These are phyloP conservation scores for Bacidia rubella DNA, from an alignment of 495 filamentous ascomycete genomes.

Conservation along the genomic window DNA sequence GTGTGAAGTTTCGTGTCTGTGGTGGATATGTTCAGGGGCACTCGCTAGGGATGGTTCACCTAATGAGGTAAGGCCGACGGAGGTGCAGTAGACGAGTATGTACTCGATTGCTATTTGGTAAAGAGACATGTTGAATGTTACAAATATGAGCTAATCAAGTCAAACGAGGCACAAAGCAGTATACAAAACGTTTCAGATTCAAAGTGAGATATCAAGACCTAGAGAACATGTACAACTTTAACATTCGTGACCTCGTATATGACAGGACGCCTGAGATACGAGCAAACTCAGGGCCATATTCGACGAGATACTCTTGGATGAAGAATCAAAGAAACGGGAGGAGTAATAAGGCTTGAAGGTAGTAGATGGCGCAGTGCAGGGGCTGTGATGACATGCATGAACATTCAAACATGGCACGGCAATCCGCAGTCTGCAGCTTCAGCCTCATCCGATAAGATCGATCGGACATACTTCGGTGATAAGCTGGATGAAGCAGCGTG, in stretches of 20 bases:
- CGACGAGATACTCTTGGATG: too few species aligned
- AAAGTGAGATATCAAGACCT: too few species aligned
- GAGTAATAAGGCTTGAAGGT: neutral
- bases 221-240: too few species aligned
- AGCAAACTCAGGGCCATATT: too few species aligned
- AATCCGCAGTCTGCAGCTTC: neutral
- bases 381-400: neutral
- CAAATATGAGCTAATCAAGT: too few species aligned
- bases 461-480: neutral
- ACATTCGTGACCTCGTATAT: too few species aligned
- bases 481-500: neutral
- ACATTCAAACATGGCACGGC: neutral
- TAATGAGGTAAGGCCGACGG: constrained; percentile 13
- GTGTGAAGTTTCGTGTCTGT: constrained; percentile 1
- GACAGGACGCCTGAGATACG: too few species aligned
- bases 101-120: constrained; percentile 17
- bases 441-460: neutral
- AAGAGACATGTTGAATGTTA: constrained; percentile 9
- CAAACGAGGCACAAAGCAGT: too few species aligned
- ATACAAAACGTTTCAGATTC: too few species aligned
- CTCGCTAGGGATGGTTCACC: constrained; percentile 14
- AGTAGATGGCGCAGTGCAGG: neutral
- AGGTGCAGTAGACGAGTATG: constrained; percentile 17
- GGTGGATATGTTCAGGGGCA: constrained; percentile 3
- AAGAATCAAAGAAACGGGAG: too few species aligned